Base-by-base conservation (phyloP, 208 protist species). In the Trypanosomatidae sp. region DNA sequence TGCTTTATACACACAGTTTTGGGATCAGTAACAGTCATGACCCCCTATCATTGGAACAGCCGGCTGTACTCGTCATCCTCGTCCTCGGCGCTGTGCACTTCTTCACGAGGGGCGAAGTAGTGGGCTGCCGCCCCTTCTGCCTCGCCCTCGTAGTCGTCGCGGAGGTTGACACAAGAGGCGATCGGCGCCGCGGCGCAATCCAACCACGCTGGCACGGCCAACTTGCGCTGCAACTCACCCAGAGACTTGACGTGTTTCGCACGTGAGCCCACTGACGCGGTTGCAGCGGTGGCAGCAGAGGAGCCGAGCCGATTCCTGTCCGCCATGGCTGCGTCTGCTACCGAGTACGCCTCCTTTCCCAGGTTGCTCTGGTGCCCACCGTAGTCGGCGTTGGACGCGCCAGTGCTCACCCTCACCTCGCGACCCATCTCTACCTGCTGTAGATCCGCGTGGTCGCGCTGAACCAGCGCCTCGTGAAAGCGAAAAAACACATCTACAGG, bases 401-500 rank as follows among this genome's bases (percentile, higher is more conserved):
- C 46, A 13, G 28, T 74, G 30, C 73, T 77, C 60, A 53, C 62
- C 1, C 47, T 50, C 12, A 59, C 80, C 56, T 78, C 76, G 2
- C 76, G 70, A 39, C 71, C 58, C 44, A 81, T 78, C 33, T 86
- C 81, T 3, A 85, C 77, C 30, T 80, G 77, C 56, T 86, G 73
- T 44, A 92, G 66, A 58, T 89, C 88, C 30, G 83, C 74, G 19
- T 82, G 81, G 62, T 97, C 93, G 46, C 84, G 73, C 66, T 91
- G 66, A 58, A 93, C 73, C 46, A 97, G 76, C 41, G 90, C 82
- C 70, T 97, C 93, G 44, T 91, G 89, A 73, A 95, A 97, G 56
- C 86, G 85, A 64, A 97, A 97, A 70, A 95, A 97, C 17, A 95
- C 89, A 69, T 97, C 93, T 0, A 95, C 90, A 2, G 83, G 75